phyloP scores from a whole-genome alignment of 2,329 filamentous ascomycete genomes.

The Trichoderma endophyticum region DNA sequence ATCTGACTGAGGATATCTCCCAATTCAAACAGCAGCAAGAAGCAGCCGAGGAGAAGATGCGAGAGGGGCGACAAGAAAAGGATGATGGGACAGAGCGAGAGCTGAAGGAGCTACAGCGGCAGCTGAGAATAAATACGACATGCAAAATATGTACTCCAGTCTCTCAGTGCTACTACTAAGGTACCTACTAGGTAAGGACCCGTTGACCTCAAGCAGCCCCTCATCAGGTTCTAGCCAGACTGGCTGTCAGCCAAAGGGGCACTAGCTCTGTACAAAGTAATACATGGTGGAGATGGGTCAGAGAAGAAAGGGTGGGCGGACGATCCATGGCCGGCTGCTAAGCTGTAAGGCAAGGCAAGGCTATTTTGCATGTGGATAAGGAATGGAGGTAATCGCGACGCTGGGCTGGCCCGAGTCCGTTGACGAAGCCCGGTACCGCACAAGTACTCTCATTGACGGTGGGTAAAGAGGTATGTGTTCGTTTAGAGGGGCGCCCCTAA shows the following conservation, averaged over 20 bases:
- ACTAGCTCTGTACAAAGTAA: background rate
- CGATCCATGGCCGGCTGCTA: background rate
- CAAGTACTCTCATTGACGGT: no score
- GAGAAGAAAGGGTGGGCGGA: background rate
- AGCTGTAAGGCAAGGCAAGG: background rate
- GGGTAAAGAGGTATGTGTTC: no score
- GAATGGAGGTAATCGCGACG: background rate
- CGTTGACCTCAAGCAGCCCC: background rate
- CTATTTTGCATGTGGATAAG: background rate
- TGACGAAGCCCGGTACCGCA: no score
- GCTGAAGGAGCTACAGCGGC: conserved; percentile 13
- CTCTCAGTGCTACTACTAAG: background rate
- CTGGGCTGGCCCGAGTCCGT: no score
- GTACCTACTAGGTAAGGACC: no score
- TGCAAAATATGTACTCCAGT: background rate
- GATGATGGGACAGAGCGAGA: background rate
- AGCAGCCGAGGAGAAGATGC: background rate
- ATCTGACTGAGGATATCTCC: background rate
- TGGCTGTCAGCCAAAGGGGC: conserved; percentile 5
- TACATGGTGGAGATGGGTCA: background rate
- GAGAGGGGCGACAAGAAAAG: background rate
- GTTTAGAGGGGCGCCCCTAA: no score
- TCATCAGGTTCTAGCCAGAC: background rate
- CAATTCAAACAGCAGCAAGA: background rate
- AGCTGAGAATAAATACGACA: conserved; percentile 15